A percentile compares a stretch with the other conserved stretches of the same genome.
These are phyloP conservation scores for Zymoseptoria brevis DNA, from an alignment of 2,329 filamentous ascomycete species.

Conservation along the genomic window DNA sequence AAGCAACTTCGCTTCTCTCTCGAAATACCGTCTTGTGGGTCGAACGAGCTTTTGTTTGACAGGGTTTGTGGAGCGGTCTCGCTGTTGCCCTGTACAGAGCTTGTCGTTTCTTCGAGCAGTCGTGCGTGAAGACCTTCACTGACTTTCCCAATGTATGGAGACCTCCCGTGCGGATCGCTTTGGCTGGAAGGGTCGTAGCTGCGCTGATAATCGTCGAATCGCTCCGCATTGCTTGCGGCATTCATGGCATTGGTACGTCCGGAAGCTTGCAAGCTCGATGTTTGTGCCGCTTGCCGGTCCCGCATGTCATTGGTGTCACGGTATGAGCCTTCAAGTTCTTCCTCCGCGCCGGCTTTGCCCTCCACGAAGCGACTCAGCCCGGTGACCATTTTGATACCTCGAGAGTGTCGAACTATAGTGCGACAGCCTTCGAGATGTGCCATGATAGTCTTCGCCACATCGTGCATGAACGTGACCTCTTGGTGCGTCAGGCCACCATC, in stretches of 20 bases:
- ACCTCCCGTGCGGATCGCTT: neutral
- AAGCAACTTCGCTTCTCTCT: slow-evolving; percentile 1
- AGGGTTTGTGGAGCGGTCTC: neutral
- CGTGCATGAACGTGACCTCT: slow-evolving; percentile 49
- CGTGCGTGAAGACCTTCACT: neutral
- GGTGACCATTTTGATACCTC: slow-evolving; percentile 47
- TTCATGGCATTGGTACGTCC: slow-evolving; percentile 5
- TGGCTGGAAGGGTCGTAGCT: neutral
- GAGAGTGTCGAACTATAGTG: slow-evolving; percentile 44
- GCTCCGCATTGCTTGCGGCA: slow-evolving; percentile 5
- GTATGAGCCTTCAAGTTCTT: neutral
- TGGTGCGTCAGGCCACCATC: slow-evolving; percentile 38
- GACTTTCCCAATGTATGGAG: neutral
- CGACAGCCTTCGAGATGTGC: slow-evolving; percentile 53
- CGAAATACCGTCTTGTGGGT: slow-evolving; percentile 2
- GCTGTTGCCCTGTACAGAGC: neutral
- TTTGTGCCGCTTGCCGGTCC: neutral
- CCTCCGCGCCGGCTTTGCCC: slow-evolving; percentile 19
- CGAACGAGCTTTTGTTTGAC: neutral
- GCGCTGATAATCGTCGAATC: neutral
- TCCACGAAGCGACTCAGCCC: slow-evolving; percentile 44
- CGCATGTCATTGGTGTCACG: neutral
- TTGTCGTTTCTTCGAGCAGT: neutral
- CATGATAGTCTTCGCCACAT: slow-evolving; percentile 50
- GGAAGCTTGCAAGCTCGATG: neutral